Percentiles rank a stretch among this genome's conserved stretches.
phyloP scores from a whole-genome alignment of 2,329 filamentous ascomycete genomes.

The Fusarium newnesense region DNA sequence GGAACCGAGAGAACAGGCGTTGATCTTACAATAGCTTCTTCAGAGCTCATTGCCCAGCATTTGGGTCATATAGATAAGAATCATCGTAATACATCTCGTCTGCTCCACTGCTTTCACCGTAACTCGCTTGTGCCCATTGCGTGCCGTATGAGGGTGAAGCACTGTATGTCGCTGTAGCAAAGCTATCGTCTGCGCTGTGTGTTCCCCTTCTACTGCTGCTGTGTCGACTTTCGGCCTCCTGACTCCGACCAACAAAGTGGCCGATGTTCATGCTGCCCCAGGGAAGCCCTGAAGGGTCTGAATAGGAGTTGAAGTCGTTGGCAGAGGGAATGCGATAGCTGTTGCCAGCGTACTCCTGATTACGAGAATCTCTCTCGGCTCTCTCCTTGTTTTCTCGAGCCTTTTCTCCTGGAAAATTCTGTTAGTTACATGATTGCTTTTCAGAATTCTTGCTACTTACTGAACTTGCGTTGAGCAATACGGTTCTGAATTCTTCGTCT shows the following conservation, averaged over 20 bases:
- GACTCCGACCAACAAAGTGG: slow-evolving; percentile 61
- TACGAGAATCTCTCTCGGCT: slow-evolving; percentile 69
- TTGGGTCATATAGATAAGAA: slow-evolving; percentile 44
- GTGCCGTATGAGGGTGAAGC: slow-evolving; percentile 38
- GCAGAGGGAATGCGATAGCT: slow-evolving; percentile 71
- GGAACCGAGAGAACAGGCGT: background rate
- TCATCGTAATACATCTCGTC: slow-evolving; percentile 50
- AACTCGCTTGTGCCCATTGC: slow-evolving; percentile 46
- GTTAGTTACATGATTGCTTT: background rate
- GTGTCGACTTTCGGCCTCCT: slow-evolving; percentile 59
- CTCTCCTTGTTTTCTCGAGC: slow-evolving; percentile 74
- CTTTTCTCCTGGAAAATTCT: slow-evolving; percentile 68
- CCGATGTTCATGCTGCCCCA: slow-evolving; percentile 77
- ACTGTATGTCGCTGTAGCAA: slow-evolving; percentile 44
- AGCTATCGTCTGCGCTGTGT: slow-evolving; percentile 50
- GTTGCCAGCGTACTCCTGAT: slow-evolving; percentile 71
- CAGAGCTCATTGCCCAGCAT: slow-evolving; percentile 24
- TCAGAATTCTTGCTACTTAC: slow-evolving; percentile 58
- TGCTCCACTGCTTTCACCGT: slow-evolving; percentile 47
- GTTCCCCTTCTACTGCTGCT: slow-evolving; percentile 55
- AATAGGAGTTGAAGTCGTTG: slow-evolving; percentile 62
- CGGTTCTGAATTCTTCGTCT: slow-evolving; percentile 80
- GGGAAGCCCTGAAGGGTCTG: slow-evolving; percentile 71
- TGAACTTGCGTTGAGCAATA: slow-evolving; percentile 79
- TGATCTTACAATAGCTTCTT: slow-evolving; percentile 22